Evolutionary conservation across 2,329 filamentous ascomycete genomes (phyloP), one percentile per base, ranked within the genome.

Genomic region (Penicillium hordei): DNA sequence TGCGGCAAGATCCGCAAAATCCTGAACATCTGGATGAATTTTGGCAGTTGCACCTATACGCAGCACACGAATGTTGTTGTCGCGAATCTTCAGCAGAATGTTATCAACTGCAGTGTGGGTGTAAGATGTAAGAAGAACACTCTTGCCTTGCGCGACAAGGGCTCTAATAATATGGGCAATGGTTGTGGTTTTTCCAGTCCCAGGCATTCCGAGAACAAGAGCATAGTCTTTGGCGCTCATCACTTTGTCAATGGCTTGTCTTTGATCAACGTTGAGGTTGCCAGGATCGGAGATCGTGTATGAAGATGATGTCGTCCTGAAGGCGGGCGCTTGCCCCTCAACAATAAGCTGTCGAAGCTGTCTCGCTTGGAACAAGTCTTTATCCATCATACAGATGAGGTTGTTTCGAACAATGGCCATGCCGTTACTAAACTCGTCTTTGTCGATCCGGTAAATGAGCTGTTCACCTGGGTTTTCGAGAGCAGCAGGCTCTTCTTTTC

Each of bases 41-140:
- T 97, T 97, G 21, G 90, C 87, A 3, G 87, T 80, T 1, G 90
- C 89, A 5, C 94, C 94, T 0, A 99, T 83, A n/a, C 94, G 88
- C 36, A 99, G 79, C 50, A 96, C 88, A 2, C 86, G 86, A 42
- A 92, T 89, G 9, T 86, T 85, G 64, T 93, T 89, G 23, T 89
- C 79, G 52, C 89, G 89, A 55, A 99, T 87, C 76, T 99, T 99
- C 60, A 99, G 80, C 7, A 99, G 79, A 66, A 99, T 99, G 65
- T 99, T 99, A 83, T 99, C 94, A 3, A 99, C 94, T 3, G 94
- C 94, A 1, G 93, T 96, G 71, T 99, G 94, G 0, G 94, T 99
- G 73, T 97, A 97, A 0, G 93, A 97, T 0, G 94, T 95, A 40
- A 99, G 79, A 7, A 99, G 80, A 15, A 99, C 92, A 55, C 90